These are phyloP conservation scores for Naganishia randhawae DNA, from an alignment of 768 basidiomycete genomes.

Conservation along the genomic window DNA sequence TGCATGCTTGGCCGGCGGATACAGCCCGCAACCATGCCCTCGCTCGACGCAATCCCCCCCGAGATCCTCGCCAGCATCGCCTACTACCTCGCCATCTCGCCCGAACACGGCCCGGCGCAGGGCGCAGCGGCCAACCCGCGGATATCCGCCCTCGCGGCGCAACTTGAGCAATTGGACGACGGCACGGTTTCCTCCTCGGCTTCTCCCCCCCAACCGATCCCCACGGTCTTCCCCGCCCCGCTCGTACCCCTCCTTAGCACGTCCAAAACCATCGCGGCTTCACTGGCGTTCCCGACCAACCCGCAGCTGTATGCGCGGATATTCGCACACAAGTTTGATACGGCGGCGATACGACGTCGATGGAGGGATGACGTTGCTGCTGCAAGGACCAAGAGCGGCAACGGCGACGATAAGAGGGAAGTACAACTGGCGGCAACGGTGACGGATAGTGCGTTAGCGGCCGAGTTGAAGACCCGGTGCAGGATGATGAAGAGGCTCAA, in stretches of 20 bases:
- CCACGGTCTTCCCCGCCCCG: conserved; percentile 55
- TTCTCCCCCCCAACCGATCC: background rate
- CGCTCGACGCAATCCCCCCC: conserved; percentile 60
- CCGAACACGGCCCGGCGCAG: background rate
- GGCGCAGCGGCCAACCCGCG: background rate
- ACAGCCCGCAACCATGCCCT: too few relatives aligned
- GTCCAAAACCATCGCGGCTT: conserved; percentile 24
- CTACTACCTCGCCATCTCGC: conserved; percentile 56
- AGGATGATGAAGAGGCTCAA: conserved; percentile 33
- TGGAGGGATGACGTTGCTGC: conserved; percentile 53
- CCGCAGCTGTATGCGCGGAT: conserved; percentile 70
- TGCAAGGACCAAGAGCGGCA: conserved; percentile 53
- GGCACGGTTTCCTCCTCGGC: conserved; percentile 60
- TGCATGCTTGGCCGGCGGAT: too few relatives aligned
- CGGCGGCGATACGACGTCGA: conserved; percentile 56
- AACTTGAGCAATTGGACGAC: too few relatives aligned
- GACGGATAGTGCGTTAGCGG: conserved; percentile 29
- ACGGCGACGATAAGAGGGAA: background rate
- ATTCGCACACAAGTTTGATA: conserved; percentile 67
- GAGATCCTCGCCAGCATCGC: conserved; percentile 79
- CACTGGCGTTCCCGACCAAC: conserved; percentile 56
- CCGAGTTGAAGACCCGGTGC: conserved; percentile 40
- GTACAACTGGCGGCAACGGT: background rate
- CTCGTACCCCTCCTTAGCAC: conserved; percentile 59
- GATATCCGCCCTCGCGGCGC: background rate